phyloP scores from a whole-genome alignment of 495 filamentous ascomycete genomes.

The Neurospora cerealis region DNA sequence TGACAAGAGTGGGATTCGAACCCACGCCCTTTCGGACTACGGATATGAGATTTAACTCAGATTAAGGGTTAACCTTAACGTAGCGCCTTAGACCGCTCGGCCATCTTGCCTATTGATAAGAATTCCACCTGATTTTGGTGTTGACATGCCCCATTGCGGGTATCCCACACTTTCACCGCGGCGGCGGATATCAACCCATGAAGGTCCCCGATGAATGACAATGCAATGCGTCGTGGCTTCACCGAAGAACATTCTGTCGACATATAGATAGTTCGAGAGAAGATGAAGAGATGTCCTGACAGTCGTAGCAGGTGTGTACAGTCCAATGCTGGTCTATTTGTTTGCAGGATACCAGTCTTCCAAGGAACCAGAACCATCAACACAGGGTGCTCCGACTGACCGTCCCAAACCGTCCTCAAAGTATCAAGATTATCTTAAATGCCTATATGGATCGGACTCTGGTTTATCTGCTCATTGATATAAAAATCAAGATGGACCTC shows the following conservation, averaged over 20 bases:
- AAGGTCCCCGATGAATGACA: background rate
- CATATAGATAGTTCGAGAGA: background rate
- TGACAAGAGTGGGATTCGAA: constrained; percentile 13
- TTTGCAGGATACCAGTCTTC: background rate
- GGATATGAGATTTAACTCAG: background rate
- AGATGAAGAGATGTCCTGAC: background rate
- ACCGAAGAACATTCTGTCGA: background rate
- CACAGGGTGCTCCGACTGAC: no score
- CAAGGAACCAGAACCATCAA: no score
- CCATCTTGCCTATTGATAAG: constrained; percentile 9
- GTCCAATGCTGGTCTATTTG: background rate
- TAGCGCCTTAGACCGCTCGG: constrained; percentile 20
- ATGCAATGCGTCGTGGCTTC: background rate
- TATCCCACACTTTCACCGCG: background rate
- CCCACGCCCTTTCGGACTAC: constrained; percentile 6
- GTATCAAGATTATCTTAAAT: no score
- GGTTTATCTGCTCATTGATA: no score
- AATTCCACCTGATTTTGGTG: no score
- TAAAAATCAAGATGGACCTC: no score
- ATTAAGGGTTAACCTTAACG: constrained; percentile 19
- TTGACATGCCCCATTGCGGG: background rate
- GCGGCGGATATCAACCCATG: background rate
- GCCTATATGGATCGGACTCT: no score
- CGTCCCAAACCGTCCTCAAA: no score
- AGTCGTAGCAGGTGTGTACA: background rate